These are phyloP conservation scores for Juncus inflexus DNA, from an alignment of 176 grass and related monocot species.

Conservation along the genomic window DNA sequence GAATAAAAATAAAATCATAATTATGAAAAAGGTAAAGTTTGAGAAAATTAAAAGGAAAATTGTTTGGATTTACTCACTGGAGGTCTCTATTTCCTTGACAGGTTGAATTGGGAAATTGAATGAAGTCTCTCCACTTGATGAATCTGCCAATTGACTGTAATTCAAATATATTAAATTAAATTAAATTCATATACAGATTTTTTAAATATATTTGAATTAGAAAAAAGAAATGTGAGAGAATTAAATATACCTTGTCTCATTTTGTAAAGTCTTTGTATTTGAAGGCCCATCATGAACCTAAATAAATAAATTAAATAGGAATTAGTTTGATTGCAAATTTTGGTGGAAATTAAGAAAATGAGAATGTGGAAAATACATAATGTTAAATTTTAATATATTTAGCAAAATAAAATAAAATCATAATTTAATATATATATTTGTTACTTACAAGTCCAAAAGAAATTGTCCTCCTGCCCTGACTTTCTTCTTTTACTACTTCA, in stretches of 20 bases:
- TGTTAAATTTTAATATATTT: too few relatives aligned
- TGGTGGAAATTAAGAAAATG: too few relatives aligned
- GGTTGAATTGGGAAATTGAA: conserved; percentile 47
- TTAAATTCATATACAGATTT: conserved; percentile 11
- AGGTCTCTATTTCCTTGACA: conserved; percentile 2
- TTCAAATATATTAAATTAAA: conserved; percentile 9
- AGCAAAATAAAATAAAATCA: background rate
- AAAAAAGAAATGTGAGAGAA: background rate
- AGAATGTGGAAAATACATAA: too few relatives aligned
- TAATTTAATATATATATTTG: background rate
- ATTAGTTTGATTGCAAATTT: too few relatives aligned
- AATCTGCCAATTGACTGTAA: conserved; percentile 19
- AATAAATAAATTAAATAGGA: background rate
- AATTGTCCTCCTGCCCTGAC: conserved; percentile 7
- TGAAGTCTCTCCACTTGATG: conserved; percentile 23
- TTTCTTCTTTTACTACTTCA: conserved; percentile 10
- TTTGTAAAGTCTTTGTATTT: background rate
- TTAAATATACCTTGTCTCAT: conserved; percentile 31
- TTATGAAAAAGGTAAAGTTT: too few relatives aligned
- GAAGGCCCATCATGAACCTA: conserved; percentile 14
- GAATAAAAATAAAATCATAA: background rate
- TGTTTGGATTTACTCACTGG: conserved; percentile 5
- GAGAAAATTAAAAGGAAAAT: too few relatives aligned
- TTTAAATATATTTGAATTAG: conserved; percentile 8
- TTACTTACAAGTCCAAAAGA: conserved; percentile 37